Percentiles rank a stretch among this genome's conserved stretches.
These are phyloP conservation scores for Zizania palustris DNA, from an alignment of 202 grass and related monocot species.

Conservation along the genomic window DNA sequence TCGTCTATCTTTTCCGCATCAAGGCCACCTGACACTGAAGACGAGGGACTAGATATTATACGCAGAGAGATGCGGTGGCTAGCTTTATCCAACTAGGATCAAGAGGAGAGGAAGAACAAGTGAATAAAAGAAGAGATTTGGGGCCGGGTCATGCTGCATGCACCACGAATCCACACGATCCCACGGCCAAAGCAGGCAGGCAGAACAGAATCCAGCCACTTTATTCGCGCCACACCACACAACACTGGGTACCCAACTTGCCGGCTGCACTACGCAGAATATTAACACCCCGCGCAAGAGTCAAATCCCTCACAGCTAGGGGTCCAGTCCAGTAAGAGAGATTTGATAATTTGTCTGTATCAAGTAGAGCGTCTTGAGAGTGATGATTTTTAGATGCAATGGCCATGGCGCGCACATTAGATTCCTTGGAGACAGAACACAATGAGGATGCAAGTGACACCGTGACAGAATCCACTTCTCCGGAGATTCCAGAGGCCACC, in stretches of 20 bases:
- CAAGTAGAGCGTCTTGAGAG: too few relatives aligned
- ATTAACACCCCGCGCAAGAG: conserved; percentile 28
- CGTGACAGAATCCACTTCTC: conserved; percentile 73
- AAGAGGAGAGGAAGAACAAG: neutral
- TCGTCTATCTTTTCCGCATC: conserved; percentile 35
- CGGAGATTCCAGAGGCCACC: conserved; percentile 66
- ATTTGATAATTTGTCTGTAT: too few relatives aligned
- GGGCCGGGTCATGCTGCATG: neutral
- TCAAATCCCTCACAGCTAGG: too few relatives aligned
- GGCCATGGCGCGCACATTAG: conserved; percentile 9
- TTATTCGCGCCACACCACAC: conserved; percentile 45
- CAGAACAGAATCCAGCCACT: conserved; percentile 29
- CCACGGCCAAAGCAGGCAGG: conserved; percentile 17
- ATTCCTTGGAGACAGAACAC: conserved; percentile 35
- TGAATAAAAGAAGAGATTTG: conserved; percentile 20
- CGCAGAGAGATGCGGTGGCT: conserved; percentile 16
- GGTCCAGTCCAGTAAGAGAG: too few relatives aligned
- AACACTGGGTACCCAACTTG: conserved; percentile 37
- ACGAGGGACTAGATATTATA: neutral
- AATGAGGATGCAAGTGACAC: conserved; percentile 18
- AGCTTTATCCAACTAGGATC: conserved; percentile 50
- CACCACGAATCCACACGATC: conserved; percentile 6
- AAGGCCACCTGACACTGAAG: conserved; percentile 30
- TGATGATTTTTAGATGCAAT: too few relatives aligned
- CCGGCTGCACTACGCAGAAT: conserved; percentile 32